Evolutionary conservation across 2,329 filamentous ascomycete genomes (phyloP).

Genomic region (Arthrobotrys musiformis): DNA sequence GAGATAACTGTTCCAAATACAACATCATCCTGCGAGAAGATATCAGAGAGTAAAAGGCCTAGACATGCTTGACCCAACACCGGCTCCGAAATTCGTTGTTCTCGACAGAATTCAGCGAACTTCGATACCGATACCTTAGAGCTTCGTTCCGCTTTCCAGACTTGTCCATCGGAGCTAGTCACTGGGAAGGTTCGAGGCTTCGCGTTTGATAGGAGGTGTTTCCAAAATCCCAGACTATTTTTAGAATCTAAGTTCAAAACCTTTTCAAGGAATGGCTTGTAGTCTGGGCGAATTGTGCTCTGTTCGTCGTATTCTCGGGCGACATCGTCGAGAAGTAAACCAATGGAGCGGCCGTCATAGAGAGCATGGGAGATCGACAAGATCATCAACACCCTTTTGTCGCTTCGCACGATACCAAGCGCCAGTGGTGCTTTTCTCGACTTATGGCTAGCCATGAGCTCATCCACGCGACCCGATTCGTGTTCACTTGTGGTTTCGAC

Average conservation of each 20-base stretch:
- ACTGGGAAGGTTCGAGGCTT: slow-evolving; percentile 63
- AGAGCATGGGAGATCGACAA: slow-evolving; percentile 85
- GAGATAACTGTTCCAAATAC: slow-evolving; percentile 85
- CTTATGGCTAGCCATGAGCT: slow-evolving; percentile 52
- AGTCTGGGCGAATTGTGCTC: slow-evolving; percentile 65
- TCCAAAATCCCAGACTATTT: slow-evolving; percentile 75
- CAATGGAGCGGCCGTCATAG: slow-evolving; percentile 88
- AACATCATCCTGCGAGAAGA: slow-evolving; percentile 75
- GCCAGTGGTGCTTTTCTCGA: slow-evolving; percentile 62
- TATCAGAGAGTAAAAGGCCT: slow-evolving; percentile 75
- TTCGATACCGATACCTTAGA: slow-evolving; percentile 55
- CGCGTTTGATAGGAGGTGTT: slow-evolving; percentile 71
- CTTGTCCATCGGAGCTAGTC: neutral
- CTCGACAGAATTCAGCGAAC: slow-evolving; percentile 72
- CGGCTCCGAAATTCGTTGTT: slow-evolving; percentile 76
- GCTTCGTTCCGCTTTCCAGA: slow-evolving; percentile 29
- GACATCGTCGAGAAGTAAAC: slow-evolving; percentile 77
- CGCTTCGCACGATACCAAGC: slow-evolving; percentile 64
- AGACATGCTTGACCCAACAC: slow-evolving; percentile 80
- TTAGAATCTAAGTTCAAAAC: slow-evolving; percentile 62
- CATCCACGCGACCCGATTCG: slow-evolving; percentile 37
- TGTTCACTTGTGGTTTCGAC: slow-evolving; percentile 42
- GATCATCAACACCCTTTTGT: slow-evolving; percentile 30
- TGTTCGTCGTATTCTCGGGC: slow-evolving; percentile 70
- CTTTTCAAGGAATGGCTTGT: slow-evolving; percentile 66